Evolutionary conservation across 2,329 filamentous ascomycete genomes (phyloP), one percentile per base, ranked within the genome.

Genomic region (Metarhizium album): DNA sequence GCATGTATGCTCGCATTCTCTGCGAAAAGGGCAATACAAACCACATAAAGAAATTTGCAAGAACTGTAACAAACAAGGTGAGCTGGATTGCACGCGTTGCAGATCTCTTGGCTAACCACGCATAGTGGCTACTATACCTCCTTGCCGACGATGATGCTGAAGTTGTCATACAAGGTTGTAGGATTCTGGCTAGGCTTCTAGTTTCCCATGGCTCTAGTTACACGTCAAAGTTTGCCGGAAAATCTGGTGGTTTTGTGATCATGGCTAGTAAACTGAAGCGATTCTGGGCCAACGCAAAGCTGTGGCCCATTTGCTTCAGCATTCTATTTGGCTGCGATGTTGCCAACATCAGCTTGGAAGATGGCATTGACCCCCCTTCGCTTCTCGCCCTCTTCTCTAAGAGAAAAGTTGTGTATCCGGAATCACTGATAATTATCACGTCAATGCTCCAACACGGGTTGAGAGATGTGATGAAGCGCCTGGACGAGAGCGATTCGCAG

Each of bases 1-100:
- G 80, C 55, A 82, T 95, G 68, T 91, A 93, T 61, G 79, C 85
- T 7, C 77, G 83, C 24, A 74, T 95, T 11, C 72, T 96, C 9
- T 95, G 90, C 60, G 82, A 87, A 54, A 80, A 81, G 59, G 77
- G 77, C 22, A 88, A 84, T 56, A 70, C 77, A 9, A 73, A 73
- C 14, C 82, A 85, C 54, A 86, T 95, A 51, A 82, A 84, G 62
- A 93, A 90, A 59, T 97, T 98, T 72, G 88, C 90, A 4, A 87
- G 86, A 62, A 94, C 91, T 1, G 91, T 98, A 8, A 96, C 91
- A 22, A 95, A 95, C 59, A 95, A 95, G 77, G 87, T 89, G 72
- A 61, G 62, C 53, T 49, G 52, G 4, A 11, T 24, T 51, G 45
- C 50, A 2, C 38, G 11, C 35, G 24, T 2, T 13, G 14, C 3